These are phyloP conservation scores for Glebionis coronaria DNA, from an alignment of 129 eudicot species.

Conservation along the genomic window DNA sequence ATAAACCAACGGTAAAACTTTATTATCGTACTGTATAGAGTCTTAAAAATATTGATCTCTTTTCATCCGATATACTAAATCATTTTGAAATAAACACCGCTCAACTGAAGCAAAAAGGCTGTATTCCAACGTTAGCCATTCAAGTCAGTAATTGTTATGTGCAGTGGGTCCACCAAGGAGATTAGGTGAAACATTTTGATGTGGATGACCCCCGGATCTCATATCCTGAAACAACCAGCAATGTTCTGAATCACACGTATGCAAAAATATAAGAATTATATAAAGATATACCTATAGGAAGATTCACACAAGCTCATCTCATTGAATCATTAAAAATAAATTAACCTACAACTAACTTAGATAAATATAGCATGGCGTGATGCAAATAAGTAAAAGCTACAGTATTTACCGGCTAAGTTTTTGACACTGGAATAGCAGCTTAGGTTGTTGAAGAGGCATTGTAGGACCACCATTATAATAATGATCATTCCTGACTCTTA, in stretches of 20 bases:
- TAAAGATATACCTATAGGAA: neutral
- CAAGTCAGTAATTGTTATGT: conserved; percentile 48
- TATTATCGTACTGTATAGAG: too few relatives aligned
- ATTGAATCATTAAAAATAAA: neutral
- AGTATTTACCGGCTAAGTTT: conserved; percentile 58
- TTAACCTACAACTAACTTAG: too few relatives aligned
- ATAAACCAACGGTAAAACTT: too few relatives aligned
- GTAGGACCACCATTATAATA: conserved; percentile 30
- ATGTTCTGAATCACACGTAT: conserved; percentile 5
- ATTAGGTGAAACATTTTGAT: conserved; percentile 29
- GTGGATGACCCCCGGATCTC: too few relatives aligned
- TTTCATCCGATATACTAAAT: too few relatives aligned
- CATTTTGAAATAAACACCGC: too few relatives aligned
- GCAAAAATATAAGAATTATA: neutral
- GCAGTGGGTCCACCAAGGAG: conserved; percentile 43
- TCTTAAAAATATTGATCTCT: too few relatives aligned
- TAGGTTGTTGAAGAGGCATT: conserved; percentile 56
- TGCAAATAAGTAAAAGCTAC: neutral
- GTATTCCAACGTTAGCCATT: too few relatives aligned
- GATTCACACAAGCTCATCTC: neutral
- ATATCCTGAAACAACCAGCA: too few relatives aligned
- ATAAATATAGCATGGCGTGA: too few relatives aligned
- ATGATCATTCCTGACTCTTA: conserved; percentile 53
- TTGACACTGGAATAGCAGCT: conserved; percentile 69
- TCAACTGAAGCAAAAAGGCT: too few relatives aligned